Evolutionary conservation across 2,329 filamentous ascomycete species (phyloP).

Genomic region (Venturia aucupariae): DNA sequence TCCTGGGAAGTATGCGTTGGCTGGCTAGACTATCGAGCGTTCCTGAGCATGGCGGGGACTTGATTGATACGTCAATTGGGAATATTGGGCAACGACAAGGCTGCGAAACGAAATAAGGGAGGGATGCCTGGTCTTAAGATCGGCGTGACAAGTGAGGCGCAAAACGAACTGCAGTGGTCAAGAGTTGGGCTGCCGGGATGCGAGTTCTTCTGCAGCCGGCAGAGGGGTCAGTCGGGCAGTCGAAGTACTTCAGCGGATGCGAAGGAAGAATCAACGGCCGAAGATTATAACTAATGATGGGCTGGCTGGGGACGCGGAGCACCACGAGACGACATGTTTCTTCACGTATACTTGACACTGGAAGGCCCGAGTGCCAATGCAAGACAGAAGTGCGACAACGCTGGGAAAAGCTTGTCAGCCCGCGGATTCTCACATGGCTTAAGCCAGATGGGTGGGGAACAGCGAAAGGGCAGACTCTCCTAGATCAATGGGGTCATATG

Average conservation of each 20-base stretch:
- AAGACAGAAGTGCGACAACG: conserved; percentile 27
- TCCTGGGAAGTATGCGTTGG: conserved; percentile 8
- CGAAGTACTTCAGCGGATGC: neutral
- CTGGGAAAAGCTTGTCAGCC: conserved; percentile 23
- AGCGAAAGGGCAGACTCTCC: neutral
- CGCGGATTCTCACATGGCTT: conserved; percentile 14
- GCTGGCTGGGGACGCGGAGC: neutral
- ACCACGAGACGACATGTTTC: conserved; percentile 4
- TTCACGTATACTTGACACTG: conserved; percentile 9
- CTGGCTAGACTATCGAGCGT: neutral
- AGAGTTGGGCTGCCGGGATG: conserved; percentile 4
- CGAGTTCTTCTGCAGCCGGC: neutral
- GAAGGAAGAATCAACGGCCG: neutral
- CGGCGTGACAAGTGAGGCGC: conserved; percentile 10
- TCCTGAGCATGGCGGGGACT: neutral
- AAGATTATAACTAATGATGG: neutral
- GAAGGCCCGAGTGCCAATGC: conserved; percentile 18
- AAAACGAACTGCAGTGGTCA: neutral
- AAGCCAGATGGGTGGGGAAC: neutral
- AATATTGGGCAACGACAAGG: conserved; percentile 8
- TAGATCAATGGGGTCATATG: neutral
- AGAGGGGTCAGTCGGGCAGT: neutral
- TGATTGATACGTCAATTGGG: conserved; percentile 14
- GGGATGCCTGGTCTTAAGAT: conserved; percentile 9
- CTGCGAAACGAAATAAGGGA: conserved; percentile 11